Conservation (phyloP, 345 rosid species). For the Salix suchowensis region DNA sequence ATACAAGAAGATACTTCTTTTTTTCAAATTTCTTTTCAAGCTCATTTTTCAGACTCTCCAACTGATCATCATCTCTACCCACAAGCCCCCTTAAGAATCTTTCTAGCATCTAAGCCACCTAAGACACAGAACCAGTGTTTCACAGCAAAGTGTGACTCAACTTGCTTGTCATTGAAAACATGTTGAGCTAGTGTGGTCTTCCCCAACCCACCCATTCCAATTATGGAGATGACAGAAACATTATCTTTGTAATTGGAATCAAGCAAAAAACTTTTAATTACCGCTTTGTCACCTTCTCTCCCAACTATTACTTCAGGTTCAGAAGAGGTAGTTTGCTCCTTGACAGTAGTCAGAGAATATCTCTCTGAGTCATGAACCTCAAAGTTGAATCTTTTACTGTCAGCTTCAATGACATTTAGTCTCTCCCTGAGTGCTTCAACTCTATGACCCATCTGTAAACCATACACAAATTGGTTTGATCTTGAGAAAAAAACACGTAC, state of each 20-base stretch:
- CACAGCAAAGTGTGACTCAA: constrained; percentile 9
- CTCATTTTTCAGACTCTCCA: not conserved
- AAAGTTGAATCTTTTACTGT: not conserved
- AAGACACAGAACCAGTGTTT: constrained; percentile 20
- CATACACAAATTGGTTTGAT: not conserved
- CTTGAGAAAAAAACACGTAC: constrained; percentile 4
- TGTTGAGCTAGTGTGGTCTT: constrained; percentile 27
- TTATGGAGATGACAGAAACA: constrained; percentile 21
- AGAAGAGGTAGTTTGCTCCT: not conserved
- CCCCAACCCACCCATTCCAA: constrained; percentile 21
- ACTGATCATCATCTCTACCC: not conserved
- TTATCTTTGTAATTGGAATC: not conserved
- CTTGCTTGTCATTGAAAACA: constrained; percentile 12
- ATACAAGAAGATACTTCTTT: constrained; percentile 14
- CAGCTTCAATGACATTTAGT: constrained; percentile 9
- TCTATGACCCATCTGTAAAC: constrained; percentile 6
- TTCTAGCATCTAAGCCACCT: constrained; percentile 5
- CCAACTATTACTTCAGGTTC: not conserved
- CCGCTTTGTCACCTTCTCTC: constrained; percentile 18
- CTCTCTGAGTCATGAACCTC: not conserved
- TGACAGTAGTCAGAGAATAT: too few relatives aligned
- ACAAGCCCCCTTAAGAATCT: not conserved
- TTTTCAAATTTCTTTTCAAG: too few relatives aligned
- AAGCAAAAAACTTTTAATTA: not conserved
- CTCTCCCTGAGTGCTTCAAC: constrained; percentile 12